phyloP scores from a whole-genome alignment of 495 filamentous ascomycete genomes.

The Entonaema liquescens region DNA sequence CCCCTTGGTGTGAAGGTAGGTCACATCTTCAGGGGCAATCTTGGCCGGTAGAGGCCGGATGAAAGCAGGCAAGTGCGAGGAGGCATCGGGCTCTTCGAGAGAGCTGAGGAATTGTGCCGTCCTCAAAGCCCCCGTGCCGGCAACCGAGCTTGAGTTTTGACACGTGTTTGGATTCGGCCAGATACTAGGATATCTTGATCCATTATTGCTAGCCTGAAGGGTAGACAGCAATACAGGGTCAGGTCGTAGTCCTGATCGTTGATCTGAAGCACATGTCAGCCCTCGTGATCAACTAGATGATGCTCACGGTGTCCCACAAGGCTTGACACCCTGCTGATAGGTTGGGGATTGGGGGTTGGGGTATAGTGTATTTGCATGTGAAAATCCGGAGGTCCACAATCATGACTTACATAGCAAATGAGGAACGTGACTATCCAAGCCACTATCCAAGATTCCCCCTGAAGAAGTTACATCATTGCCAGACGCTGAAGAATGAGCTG shows the following conservation, averaged over 20 bases:
- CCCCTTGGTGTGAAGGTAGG: slow-evolving; percentile 80
- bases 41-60: slow-evolving; percentile 75
- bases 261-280: slow-evolving; percentile 49
- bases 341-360: too few species aligned
- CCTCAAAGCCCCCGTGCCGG: slow-evolving; percentile 25
- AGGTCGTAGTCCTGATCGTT: slow-evolving; percentile 45
- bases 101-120: slow-evolving; percentile 46
- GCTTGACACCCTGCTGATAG: slow-evolving; percentile 25
- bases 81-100: slow-evolving; percentile 44
- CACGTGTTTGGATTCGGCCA: slow-evolving; percentile 43
- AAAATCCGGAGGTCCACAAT: slow-evolving; percentile 33
- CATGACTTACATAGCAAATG: slow-evolving; percentile 67
- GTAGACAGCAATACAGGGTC: slow-evolving; percentile 41
- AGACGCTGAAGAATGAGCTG: slow-evolving; percentile 42
- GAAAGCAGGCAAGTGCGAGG: slow-evolving; percentile 67
- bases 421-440: slow-evolving; percentile 60
- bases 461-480: slow-evolving; percentile 43
- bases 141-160: slow-evolving; percentile 29
- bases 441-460: slow-evolving; percentile 39
- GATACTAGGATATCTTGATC: slow-evolving; percentile 47
- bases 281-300: slow-evolving; percentile 25
- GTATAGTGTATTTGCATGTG: slow-evolving; percentile 42
- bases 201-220: slow-evolving; percentile 39
- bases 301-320: slow-evolving; percentile 25
- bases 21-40: slow-evolving; percentile 75